phyloP scores from a whole-genome alignment of 2,329 filamentous ascomycete genomes.

The Fusarium falciforme region DNA sequence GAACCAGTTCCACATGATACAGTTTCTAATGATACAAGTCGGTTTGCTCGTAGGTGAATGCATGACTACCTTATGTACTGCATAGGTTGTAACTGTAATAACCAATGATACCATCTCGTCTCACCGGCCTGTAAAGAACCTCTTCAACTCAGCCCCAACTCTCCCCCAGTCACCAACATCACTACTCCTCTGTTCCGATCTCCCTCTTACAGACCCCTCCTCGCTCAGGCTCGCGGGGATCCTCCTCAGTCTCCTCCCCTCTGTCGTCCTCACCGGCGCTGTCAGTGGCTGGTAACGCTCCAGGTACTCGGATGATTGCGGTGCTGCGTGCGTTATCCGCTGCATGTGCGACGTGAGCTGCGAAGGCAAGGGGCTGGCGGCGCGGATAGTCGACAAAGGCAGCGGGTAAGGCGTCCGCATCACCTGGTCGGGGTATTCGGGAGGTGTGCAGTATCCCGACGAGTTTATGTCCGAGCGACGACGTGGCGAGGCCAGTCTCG shows the following conservation, averaged over 20 bases:
- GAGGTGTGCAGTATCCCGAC: conserved; percentile 46
- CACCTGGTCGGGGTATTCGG: conserved; percentile 42
- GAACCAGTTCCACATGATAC: background rate
- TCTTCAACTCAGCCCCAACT: conserved; percentile 41
- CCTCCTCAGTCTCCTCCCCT: conserved; percentile 20
- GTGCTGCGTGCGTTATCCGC: conserved; percentile 16
- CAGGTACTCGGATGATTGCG: conserved; percentile 50
- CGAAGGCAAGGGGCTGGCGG: conserved; percentile 26
- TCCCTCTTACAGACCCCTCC: conserved; percentile 6
- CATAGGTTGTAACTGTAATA: background rate
- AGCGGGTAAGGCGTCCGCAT: conserved; percentile 25
- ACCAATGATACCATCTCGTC: background rate
- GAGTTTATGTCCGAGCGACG: conserved; percentile 37
- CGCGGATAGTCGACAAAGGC: conserved; percentile 23
- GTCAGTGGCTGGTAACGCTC: conserved; percentile 46
- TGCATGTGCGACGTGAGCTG: conserved; percentile 32
- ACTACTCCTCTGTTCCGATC: background rate
- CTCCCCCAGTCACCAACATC: conserved; percentile 27
- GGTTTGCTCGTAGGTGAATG: background rate
- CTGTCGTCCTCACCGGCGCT: conserved; percentile 1
- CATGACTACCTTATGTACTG: background rate
- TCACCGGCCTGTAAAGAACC: conserved; percentile 39
- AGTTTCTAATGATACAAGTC: background rate
- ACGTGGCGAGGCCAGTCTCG: conserved; percentile 40
- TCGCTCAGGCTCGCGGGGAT: conserved; percentile 20